phyloP scores from a whole-genome alignment of 768 basidiomycete genomes.

The Cystofilobasidium capitatum region DNA sequence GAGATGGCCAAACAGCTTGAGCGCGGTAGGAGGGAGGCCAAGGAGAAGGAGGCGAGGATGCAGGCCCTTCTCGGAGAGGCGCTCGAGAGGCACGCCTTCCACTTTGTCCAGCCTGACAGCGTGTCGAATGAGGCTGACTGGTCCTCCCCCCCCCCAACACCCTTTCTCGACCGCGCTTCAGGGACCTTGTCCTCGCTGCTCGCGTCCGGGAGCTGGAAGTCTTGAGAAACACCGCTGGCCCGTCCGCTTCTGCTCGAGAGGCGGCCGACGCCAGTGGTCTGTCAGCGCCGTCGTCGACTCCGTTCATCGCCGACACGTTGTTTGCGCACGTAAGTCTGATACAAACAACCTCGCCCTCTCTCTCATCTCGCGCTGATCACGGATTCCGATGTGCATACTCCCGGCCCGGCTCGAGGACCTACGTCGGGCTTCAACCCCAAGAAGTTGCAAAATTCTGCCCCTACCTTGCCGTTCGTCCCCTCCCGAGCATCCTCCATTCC shows the following conservation, averaged over 20 bases:
- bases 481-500: too few relatives aligned
- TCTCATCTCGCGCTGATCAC: too few relatives aligned
- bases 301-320: too few relatives aligned
- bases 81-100: not conserved
- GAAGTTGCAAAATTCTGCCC: not conserved
- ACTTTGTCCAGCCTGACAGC: not conserved
- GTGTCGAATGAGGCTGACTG: too few relatives aligned
- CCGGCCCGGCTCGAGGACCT: too few relatives aligned
- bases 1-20: not conserved
- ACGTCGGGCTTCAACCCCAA: too few relatives aligned
- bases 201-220: slow-evolving; percentile 1
- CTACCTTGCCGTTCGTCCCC: not conserved
- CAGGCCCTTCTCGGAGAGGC: slow-evolving; percentile 1
- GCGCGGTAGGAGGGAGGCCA: not conserved
- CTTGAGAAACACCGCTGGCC: not conserved
- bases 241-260: not conserved
- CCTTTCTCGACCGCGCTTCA: not conserved
- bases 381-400: too few relatives aligned
- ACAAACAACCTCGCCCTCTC: too few relatives aligned
- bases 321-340: too few relatives aligned
- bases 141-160: too few relatives aligned
- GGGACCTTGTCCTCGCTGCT: not conserved
- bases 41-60: slow-evolving; percentile 4
- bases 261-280: not conserved
- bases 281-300: too few relatives aligned